A percentile compares a stretch with the other conserved stretches of the same genome.
Conservation (phyloP, 2,329 filamentous ascomycete genomes). For the Hortaea sp. region DNA sequence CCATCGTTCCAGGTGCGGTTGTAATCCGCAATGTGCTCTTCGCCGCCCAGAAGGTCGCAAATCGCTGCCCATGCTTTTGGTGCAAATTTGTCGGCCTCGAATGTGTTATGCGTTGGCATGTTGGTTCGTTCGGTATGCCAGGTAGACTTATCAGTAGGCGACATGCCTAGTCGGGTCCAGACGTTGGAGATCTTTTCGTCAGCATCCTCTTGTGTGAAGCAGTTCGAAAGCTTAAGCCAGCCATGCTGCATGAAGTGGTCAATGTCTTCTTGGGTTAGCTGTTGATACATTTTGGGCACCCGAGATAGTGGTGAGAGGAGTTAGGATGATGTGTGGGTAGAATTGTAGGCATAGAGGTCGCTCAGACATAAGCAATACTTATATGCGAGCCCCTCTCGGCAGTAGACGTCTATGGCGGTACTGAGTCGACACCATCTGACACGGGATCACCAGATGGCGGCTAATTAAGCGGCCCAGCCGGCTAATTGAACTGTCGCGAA, state of each 20-base stretch:
- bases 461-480: too few species aligned
- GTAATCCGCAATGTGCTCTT: conserved; percentile 40
- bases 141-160: conserved; percentile 52
- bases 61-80: conserved; percentile 59
- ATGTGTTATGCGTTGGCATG: conserved; percentile 52
- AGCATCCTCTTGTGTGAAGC: conserved; percentile 41
- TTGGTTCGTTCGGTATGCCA: conserved; percentile 54
- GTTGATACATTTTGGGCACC: conserved; percentile 3
- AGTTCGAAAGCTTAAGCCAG: conserved; percentile 44
- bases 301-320: too few species aligned
- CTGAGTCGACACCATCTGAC: too few species aligned
- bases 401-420: too few species aligned
- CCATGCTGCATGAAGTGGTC: conserved; percentile 47
- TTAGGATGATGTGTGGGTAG: too few species aligned
- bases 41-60: conserved; percentile 55
- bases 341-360: too few species aligned
- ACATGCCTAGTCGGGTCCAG: conserved; percentile 58
- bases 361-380: too few species aligned
- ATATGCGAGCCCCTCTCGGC: too few species aligned
- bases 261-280: conserved; percentile 38
- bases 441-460: too few species aligned
- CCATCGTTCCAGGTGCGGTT: conserved; percentile 55
- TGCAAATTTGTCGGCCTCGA: conserved; percentile 46
- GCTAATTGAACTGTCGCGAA: too few species aligned
- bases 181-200: conserved; percentile 40